Conservation (phyloP, 495 filamentous ascomycete genomes). For the Tetracladium setigerum region DNA sequence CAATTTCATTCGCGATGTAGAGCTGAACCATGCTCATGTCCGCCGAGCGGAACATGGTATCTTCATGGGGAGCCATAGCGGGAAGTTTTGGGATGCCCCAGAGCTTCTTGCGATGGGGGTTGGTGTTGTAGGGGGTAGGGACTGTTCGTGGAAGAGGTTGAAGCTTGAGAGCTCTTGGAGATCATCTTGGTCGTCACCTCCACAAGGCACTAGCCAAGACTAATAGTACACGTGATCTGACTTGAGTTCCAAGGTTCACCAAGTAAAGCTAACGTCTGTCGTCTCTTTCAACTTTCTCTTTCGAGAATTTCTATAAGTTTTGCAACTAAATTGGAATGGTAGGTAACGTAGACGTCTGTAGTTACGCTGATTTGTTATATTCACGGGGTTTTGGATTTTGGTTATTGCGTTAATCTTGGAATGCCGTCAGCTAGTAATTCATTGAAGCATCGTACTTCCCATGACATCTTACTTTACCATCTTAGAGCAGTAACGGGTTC, state of each 20-base stretch:
- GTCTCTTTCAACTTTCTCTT: no score
- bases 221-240: not conserved
- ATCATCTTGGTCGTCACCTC: not conserved
- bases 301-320: no score
- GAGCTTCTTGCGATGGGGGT: slow-evolving; percentile 7
- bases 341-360: no score
- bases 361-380: no score
- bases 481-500: no score
- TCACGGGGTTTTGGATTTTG: no score
- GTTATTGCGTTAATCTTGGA: no score
- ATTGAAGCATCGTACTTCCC: no score
- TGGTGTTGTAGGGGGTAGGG: not conserved
- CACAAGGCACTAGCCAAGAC: not conserved
- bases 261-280: not conserved
- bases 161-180: no score
- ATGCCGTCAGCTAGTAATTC: no score
- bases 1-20: slow-evolving; percentile 97
- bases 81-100: slow-evolving; percentile 8
- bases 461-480: no score
- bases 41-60: slow-evolving; percentile 98
- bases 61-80: slow-evolving; percentile 50
- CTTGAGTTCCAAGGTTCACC: not conserved
- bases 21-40: slow-evolving; percentile 99
- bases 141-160: not conserved
- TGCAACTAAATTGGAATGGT: no score